phyloP scores from a whole-genome alignment of 163 green algal genomes.

The Picocystis sp. region DNA sequence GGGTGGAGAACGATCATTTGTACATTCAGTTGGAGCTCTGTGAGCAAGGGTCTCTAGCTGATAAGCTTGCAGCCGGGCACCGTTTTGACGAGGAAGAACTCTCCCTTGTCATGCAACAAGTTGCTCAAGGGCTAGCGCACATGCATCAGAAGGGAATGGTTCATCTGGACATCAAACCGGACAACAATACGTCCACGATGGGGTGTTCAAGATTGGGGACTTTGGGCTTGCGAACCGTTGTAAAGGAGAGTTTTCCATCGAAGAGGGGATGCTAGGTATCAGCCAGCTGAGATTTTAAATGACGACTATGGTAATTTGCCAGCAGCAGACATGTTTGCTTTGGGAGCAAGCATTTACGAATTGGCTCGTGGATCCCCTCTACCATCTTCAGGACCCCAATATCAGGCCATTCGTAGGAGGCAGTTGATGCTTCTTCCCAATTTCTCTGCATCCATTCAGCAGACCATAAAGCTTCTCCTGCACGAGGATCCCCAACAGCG shows the following conservation, averaged over 20 bases:
- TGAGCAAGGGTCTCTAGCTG: constrained; percentile 23
- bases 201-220: constrained; percentile 60
- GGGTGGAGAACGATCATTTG: constrained; percentile 49
- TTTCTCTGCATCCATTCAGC: constrained; percentile 13
- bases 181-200: constrained; percentile 57
- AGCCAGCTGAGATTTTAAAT: constrained; percentile 53
- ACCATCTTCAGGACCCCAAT: constrained; percentile 28
- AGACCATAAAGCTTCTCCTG: constrained; percentile 19
- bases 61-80: background rate
- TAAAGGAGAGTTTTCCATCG: constrained; percentile 11
- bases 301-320: constrained; percentile 34
- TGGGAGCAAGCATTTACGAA: constrained; percentile 60
- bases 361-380: constrained; percentile 37
- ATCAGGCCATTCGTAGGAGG: constrained; percentile 27
- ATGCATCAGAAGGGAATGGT: constrained; percentile 54
- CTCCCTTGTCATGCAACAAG: constrained; percentile 47
- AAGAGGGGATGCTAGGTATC: constrained; percentile 52
- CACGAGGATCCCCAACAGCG: too few species aligned
- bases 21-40: constrained; percentile 73
- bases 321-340: constrained; percentile 70
- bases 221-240: constrained; percentile 53
- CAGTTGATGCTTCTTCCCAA: constrained; percentile 32
- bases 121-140: constrained; percentile 53
- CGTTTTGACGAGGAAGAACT: constrained; percentile 40
- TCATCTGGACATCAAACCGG: constrained; percentile 78